phyloP scores from a whole-genome alignment of 1,139 yeast genomes.

The Taphrina communis region DNA sequence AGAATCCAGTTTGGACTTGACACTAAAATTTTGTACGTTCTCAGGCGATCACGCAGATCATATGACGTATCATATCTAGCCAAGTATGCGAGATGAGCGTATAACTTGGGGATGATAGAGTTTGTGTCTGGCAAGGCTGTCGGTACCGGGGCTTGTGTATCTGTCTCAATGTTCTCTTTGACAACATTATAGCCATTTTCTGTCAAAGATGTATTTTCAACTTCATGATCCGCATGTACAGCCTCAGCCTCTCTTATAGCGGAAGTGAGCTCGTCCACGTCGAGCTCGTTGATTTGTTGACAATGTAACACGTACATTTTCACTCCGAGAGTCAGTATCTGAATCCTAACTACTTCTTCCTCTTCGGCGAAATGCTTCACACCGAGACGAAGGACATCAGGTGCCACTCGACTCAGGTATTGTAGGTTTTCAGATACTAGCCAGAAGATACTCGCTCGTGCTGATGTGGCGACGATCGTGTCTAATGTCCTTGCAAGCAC shows the following conservation, averaged over 20 bases:
- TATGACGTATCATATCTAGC: conserved; percentile 75
- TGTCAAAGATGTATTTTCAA: conserved; percentile 31
- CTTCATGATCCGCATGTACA: conserved; percentile 41
- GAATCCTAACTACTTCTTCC: conserved; percentile 67
- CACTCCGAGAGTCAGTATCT: conserved; percentile 73
- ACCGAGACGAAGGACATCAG: conserved; percentile 73
- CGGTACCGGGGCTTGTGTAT: conserved; percentile 38
- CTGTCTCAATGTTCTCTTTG: conserved; percentile 43
- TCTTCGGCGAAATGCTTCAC: conserved; percentile 65
- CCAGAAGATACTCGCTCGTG: conserved; percentile 89
- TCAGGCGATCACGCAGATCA: conserved; percentile 84
- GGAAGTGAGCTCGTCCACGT: conserved; percentile 47
- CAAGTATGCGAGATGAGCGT: conserved; percentile 63
- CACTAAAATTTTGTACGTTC: conserved; percentile 67
- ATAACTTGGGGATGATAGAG: conserved; percentile 56
- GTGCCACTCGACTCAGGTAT: conserved; percentile 62
- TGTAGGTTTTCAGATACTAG: conserved; percentile 78
- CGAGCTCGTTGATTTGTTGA: conserved; percentile 16
- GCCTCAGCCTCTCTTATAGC: conserved; percentile 43
- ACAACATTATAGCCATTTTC: conserved; percentile 37
- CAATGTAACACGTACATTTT: conserved; percentile 62
- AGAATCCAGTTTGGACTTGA: conserved; percentile 51
- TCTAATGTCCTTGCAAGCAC: conserved; percentile 53
- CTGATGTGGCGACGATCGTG: conserved; percentile 52
- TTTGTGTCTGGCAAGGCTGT: conserved; percentile 50